Conservation (phyloP, 2,329 filamentous ascomycete species). For the Botrytis cinerea region DNA sequence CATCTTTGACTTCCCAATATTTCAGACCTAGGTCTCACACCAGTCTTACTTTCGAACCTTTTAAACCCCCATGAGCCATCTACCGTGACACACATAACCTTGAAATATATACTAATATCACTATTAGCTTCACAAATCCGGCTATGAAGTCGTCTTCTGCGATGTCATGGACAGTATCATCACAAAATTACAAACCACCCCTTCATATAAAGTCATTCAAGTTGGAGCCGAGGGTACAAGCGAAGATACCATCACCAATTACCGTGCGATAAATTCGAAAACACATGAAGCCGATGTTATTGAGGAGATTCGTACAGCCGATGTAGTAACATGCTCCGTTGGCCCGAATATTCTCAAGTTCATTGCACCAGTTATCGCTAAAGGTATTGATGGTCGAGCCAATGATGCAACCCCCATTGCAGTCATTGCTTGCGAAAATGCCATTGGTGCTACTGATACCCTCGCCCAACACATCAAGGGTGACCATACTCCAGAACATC, state of each 20-base stretch:
- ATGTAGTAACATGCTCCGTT: conserved; percentile 94
- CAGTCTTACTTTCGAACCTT: background rate
- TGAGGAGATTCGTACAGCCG: conserved; percentile 81
- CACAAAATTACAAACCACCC: conserved; percentile 70
- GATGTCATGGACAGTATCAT: conserved; percentile 89
- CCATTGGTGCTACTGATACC: conserved; percentile 89
- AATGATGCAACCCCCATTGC: conserved; percentile 66
- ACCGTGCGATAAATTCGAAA: conserved; percentile 95
- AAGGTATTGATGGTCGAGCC: conserved; percentile 82
- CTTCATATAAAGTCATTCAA: conserved; percentile 89
- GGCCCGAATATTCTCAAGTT: conserved; percentile 96
- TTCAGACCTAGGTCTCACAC: background rate
- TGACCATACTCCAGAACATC: conserved; percentile 68
- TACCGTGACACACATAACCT: too few species aligned
- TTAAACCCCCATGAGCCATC: background rate
- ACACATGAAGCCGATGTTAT: conserved; percentile 78
- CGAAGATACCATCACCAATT: conserved; percentile 86
- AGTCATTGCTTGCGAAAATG: conserved; percentile 98
- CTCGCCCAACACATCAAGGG: conserved; percentile 80
- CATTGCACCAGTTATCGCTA: conserved; percentile 92
- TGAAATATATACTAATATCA: conserved; percentile 19
- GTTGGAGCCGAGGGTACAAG: conserved; percentile 82
- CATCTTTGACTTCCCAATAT: background rate
- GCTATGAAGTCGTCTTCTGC: conserved; percentile 94
- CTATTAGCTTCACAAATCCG: conserved; percentile 68